Evolutionary conservation across 768 basidiomycete genomes (phyloP), one percentile per base, ranked within the genome.

Genomic region (Termitomyces sp.): DNA sequence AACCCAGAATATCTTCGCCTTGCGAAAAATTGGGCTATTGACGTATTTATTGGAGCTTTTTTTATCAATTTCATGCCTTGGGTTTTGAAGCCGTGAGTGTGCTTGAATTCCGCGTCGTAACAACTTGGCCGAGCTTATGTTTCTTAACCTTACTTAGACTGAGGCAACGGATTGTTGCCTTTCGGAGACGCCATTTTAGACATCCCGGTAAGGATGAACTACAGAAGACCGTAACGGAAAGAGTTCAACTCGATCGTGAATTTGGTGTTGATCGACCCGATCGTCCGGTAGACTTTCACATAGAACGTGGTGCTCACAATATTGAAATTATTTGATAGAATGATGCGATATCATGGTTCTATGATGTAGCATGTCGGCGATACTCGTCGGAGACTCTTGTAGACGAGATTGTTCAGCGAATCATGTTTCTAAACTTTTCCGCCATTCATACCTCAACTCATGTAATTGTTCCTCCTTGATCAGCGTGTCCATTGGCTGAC

Each of bases 11-110:
- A 47, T 48, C 43, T 55, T 22, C 55, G 46, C 13, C 55, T 55
- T 39, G 18, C 46, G 2, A 55, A 12, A 46, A 46, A 47, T n/a
- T 55, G 55, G 46, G 55, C 55, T 27, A 36, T 55, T 0, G 31
- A 46, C 10, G 55, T 55, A 1, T 55, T 55, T n/a, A 39, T 55
- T 37, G 55, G 46, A 27, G 55, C 55, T 4, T 55, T 55, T 13
- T 55, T 55, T 20, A 55, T 55, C 18, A 55, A 55, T 47, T 55
- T 55, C 24, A 48, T 39, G 32, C 55, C 55, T 1, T 34, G 46
- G 32, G n/a, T 55, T 36, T 22, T 55, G 34, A 55, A 55, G 18
- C 55, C 44, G 55, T 55, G 18, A 47, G 55, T 55, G n/a, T n/a
- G n/a, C n/a, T n/a, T n/a, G n/a, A n/a, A n/a, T n/a, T n/a, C n/a